phyloP scores from a whole-genome alignment of 2,329 filamentous ascomycete genomes.

The Fusarium anthophilum region DNA sequence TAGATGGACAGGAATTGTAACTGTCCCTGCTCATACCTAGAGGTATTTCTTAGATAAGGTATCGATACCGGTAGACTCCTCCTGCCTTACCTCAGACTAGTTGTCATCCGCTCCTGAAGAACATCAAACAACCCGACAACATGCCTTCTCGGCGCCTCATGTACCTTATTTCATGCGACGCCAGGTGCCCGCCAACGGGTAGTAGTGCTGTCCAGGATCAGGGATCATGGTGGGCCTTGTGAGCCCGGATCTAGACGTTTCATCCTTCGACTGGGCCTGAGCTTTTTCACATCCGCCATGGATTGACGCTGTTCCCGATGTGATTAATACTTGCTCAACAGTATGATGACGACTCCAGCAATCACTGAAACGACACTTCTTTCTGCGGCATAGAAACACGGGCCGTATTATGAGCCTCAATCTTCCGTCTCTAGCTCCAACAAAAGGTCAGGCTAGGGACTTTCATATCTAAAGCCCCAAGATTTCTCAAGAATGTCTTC shows the following conservation, averaged over 20 bases:
- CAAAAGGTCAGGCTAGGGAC: not conserved
- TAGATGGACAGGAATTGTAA: not conserved
- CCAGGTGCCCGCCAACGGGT: not conserved
- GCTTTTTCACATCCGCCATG: conserved; percentile 3
- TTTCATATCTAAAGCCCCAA: not conserved
- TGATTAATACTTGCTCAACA: not conserved
- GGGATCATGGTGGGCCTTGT: conserved; percentile 17
- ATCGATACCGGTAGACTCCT: not conserved
- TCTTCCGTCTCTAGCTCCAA: not conserved
- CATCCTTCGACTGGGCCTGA: conserved; percentile 35
- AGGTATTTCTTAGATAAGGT: not conserved
- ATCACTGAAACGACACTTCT: conserved; percentile 10
- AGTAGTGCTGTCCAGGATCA: conserved; percentile 29
- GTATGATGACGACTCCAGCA: conserved; percentile 12
- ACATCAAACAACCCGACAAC: not conserved
- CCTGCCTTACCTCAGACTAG: not conserved
- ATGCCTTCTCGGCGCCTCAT: conserved; percentile 9
- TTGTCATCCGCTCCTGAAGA: not conserved
- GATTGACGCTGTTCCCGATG: conserved; percentile 26
- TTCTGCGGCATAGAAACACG: conserved; percentile 2
- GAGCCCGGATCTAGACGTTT: conserved; percentile 38
- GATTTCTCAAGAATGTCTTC: not conserved
- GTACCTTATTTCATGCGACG: conserved; percentile 20
- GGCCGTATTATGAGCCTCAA: conserved; percentile 6
- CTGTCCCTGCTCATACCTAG: not conserved